phyloP scores from a whole-genome alignment of 2,329 filamentous ascomycete genomes.

The Parastagonospora nodorum region DNA sequence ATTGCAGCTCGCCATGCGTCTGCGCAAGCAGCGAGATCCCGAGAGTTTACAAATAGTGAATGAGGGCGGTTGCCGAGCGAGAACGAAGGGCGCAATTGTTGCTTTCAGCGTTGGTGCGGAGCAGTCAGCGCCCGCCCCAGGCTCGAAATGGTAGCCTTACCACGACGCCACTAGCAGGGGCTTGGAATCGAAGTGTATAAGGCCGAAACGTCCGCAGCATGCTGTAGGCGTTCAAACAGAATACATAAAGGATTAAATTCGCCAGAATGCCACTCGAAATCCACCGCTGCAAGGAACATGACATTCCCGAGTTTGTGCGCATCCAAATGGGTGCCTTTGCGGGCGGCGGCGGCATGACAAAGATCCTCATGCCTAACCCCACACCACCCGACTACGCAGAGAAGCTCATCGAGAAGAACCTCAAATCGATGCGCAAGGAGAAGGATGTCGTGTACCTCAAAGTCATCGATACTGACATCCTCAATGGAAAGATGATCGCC shows the following conservation, averaged over 20 bases:
- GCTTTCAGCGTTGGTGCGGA: slow-evolving; percentile 3
- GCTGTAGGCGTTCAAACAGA: not conserved
- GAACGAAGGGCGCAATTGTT: slow-evolving; percentile 13
- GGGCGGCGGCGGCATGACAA: slow-evolving; percentile 30
- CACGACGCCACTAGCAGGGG: not conserved
- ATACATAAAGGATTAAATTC: not conserved
- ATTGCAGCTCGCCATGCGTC: no score
- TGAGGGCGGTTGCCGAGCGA: not conserved
- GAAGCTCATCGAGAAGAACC: slow-evolving; percentile 27
- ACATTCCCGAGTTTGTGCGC: slow-evolving; percentile 33
- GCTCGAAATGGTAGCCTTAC: not conserved
- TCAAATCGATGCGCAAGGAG: slow-evolving; percentile 33
- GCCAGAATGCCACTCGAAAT: slow-evolving; percentile 43
- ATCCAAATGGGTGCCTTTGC: slow-evolving; percentile 39
- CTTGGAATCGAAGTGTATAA: not conserved
- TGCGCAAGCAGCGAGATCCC: no score
- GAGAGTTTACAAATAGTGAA: not conserved
- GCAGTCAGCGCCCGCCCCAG: not conserved
- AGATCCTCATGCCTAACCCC: slow-evolving; percentile 23
- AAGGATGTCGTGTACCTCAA: slow-evolving; percentile 36
- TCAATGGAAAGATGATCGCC: slow-evolving; percentile 38
- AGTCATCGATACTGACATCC: slow-evolving; percentile 38
- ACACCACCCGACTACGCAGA: slow-evolving; percentile 22
- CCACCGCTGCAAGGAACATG: slow-evolving; percentile 28
- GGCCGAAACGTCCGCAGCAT: not conserved